A percentile compares a stretch with the other conserved stretches of the same genome.
Evolutionary conservation across 371 early-diverging fungal species (phyloP).

Genomic region (Apophysomyces trapeziformis): DNA sequence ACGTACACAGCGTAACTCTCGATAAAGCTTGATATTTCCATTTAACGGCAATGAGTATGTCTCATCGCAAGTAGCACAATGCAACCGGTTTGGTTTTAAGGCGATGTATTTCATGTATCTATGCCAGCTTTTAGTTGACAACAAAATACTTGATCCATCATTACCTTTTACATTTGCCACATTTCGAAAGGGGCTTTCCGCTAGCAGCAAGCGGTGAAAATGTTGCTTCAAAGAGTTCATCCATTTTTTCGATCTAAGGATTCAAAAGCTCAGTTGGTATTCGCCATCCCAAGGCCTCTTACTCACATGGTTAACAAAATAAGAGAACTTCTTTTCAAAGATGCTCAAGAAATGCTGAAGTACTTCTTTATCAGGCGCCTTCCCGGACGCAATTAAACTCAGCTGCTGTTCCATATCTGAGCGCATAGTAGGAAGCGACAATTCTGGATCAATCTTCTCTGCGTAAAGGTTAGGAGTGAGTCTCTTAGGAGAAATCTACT

Average conservation of each 20-base stretch:
- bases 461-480: background rate
- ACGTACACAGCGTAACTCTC: constrained; percentile 50
- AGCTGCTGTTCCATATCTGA: constrained; percentile 59
- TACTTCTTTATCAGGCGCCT: constrained; percentile 45
- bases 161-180: constrained; percentile 60
- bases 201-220: constrained; percentile 56
- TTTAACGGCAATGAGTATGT: constrained; percentile 58
- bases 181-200: constrained; percentile 55
- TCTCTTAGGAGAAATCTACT: constrained; percentile 1
- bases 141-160: background rate
- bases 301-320: constrained; percentile 48
- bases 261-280: no score
- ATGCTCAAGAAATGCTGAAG: constrained; percentile 47
- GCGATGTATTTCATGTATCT: constrained; percentile 59
- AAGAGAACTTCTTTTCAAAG: constrained; percentile 53
- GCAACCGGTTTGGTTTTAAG: constrained; percentile 52
- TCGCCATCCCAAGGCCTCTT: no score
- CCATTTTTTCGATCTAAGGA: constrained; percentile 51
- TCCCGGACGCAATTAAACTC: constrained; percentile 51
- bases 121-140: background rate
- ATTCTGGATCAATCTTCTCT: constrained; percentile 61
- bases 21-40: constrained; percentile 58
- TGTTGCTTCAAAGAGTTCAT: constrained; percentile 60
- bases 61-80: constrained; percentile 58
- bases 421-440: constrained; percentile 58